phyloP scores from a whole-genome alignment of 164 flowering plant genomes.

The Stephania japonica region DNA sequence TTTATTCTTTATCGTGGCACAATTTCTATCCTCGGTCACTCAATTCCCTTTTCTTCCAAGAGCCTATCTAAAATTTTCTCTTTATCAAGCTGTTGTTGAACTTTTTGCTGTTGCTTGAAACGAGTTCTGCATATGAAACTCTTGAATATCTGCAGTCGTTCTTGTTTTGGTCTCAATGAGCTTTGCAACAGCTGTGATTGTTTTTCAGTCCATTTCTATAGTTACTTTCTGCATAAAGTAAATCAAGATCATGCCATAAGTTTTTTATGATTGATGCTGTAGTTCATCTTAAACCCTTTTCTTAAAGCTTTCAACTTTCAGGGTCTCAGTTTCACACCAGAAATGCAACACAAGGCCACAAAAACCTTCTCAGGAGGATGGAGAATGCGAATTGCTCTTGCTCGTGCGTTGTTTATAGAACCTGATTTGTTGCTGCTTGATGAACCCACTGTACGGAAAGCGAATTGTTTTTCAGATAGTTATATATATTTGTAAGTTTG shows the following conservation, averaged over 20 bases:
- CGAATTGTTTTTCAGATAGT: neutral
- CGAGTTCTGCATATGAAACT: neutral
- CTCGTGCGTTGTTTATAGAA: constrained; percentile 94
- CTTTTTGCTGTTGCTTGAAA: neutral
- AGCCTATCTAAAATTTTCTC: neutral
- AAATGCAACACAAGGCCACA: constrained; percentile 83
- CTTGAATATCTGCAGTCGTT: neutral
- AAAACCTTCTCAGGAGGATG: constrained; percentile 98
- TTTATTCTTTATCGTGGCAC: neutral
- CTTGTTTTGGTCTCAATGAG: neutral
- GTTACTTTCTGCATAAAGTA: neutral
- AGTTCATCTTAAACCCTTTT: constrained; percentile 8
- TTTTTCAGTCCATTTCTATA: neutral
- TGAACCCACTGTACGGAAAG: constrained; percentile 76
- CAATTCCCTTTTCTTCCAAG: neutral
- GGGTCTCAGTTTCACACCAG: constrained; percentile 97
- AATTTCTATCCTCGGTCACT: neutral
- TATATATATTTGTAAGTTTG: too few species aligned
- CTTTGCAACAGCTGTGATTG: neutral
- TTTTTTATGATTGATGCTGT: neutral
- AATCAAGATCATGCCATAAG: neutral
- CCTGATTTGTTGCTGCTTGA: constrained; percentile 94
- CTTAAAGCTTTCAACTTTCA: constrained; percentile 20
- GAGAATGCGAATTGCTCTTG: constrained; percentile 99
- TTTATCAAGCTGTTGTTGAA: neutral